Evolutionary conservation across 306 rosid genomes (phyloP).

Genomic region (Rosa multiflora): DNA sequence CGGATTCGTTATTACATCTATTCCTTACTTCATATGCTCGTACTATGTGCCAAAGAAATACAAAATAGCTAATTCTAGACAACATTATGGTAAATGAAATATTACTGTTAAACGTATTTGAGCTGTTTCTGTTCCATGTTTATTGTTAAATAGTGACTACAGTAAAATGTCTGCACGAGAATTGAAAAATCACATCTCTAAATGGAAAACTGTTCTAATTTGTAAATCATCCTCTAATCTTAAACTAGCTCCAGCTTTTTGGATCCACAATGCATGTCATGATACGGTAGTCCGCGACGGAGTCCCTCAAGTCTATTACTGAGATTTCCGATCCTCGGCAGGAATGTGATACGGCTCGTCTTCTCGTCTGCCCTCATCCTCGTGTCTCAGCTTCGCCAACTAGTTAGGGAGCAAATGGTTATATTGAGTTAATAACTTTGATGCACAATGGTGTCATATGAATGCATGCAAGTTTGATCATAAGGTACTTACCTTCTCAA

Average conservation of each 20-base stretch:
- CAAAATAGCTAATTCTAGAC: neutral
- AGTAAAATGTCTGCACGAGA: neutral
- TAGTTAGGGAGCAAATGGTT: neutral
- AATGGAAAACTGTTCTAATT: neutral
- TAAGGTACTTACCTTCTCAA: conserved; percentile 34
- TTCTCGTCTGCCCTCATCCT: neutral
- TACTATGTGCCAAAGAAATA: neutral
- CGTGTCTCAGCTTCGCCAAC: neutral
- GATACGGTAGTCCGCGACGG: neutral
- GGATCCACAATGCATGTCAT: neutral
- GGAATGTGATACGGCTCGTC: neutral
- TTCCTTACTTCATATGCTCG: neutral
- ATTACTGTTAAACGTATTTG: neutral
- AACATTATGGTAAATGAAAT: neutral
- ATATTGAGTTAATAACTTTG: neutral
- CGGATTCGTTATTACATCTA: neutral
- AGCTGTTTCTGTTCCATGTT: neutral
- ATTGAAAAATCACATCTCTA: neutral
- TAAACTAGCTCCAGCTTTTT: neutral
- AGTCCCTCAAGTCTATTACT: neutral
- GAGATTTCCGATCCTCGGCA: neutral
- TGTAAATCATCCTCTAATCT: neutral
- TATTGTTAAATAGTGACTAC: neutral
- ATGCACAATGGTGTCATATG: neutral
- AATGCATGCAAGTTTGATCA: neutral